Base-by-base conservation (phyloP, 108 stramenopile species). In the Conticribra guillardii region DNA sequence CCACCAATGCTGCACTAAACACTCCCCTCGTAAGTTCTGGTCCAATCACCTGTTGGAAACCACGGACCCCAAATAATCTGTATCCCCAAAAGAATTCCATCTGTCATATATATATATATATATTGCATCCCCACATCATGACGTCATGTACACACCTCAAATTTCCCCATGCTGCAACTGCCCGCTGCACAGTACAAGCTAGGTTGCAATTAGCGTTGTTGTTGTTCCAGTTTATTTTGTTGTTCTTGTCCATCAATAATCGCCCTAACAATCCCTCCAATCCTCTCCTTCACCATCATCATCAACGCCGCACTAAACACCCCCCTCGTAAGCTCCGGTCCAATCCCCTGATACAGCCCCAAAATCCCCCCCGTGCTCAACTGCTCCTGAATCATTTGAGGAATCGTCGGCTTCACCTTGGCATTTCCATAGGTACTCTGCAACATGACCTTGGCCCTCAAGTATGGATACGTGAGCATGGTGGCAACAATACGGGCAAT, bases 11-110 rank as follows among this genome's bases (percentile, higher is more conserved):
- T 0, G 93, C 87, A 62, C 83, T 85, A 32, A 96, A 85, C n/a
- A 94, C 91, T 8, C 96, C 96, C 16, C 96, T 67, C 0, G 91
- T 91, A 27, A 96, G 69, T 74, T 96, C 96, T 23, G 96, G 96
- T 8, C 87, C 90, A 62, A 96, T 80, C 8, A 94, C 96, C 69
- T 91, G 89, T 60, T 81, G 91, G 61, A 85, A 62, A 46, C 69
- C 84, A 26, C 64, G 30, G 3, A 87, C 44, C 3, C 84, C 89
- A n/a, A n/a, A n/a, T n/a, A n/a, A n/a, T n/a, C n/a, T n/a, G n/a
- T n/a, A n/a, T n/a, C n/a, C n/a, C n/a, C n/a, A n/a, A n/a, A n/a
- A n/a, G n/a, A n/a, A n/a, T n/a, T n/a, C n/a, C n/a, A n/a, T n/a
- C n/a, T n/a, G n/a, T n/a, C n/a, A n/a, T n/a, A n/a, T n/a, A n/a